These are phyloP conservation scores for Hansenula lynferdii DNA, from an alignment of 1,139 yeast genomes.

Conservation along the genomic window DNA sequence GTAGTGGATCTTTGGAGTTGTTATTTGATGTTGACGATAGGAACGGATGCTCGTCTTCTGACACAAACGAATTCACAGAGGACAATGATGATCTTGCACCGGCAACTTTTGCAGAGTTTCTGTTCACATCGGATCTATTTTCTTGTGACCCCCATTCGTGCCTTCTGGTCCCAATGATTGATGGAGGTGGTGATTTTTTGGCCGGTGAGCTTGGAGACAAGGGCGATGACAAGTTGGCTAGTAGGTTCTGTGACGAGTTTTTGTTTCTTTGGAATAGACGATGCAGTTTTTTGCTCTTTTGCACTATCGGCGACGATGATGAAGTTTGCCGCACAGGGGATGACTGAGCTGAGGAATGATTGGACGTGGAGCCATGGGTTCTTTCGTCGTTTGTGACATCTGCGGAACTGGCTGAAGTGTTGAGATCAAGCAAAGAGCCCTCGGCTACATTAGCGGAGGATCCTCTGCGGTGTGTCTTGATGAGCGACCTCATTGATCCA, in stretches of 20 bases:
- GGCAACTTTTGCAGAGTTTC: neutral
- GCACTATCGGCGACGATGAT: conserved; percentile 9
- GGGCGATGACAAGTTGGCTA: conserved; percentile 16
- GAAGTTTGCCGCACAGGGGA: conserved; percentile 9
- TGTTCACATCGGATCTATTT: neutral
- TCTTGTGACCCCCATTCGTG: conserved; percentile 32
- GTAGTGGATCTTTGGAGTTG: neutral
- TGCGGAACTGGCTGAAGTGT: conserved; percentile 6
- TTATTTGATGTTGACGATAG: neutral
- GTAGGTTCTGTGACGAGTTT: conserved; percentile 15
- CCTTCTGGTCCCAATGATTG: conserved; percentile 33
- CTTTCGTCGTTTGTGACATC: neutral
- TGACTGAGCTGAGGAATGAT: conserved; percentile 2
- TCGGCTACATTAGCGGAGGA: conserved; percentile 22
- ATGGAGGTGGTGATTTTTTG: conserved; percentile 23
- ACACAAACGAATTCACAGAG: conserved; percentile 4
- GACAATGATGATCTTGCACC: conserved; percentile 8
- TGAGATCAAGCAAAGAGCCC: neutral
- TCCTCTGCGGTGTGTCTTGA: conserved; percentile 30
- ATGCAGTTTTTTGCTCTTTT: conserved; percentile 15
- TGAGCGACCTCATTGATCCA: conserved; percentile 30
- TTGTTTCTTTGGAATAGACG: conserved; percentile 19
- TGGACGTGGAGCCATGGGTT: neutral
- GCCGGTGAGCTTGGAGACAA: conserved; percentile 17
- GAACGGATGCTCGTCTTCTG: conserved; percentile 1